Base-by-base conservation (phyloP, 305 asterid genomes). In the Caryopteris hybrid region DNA sequence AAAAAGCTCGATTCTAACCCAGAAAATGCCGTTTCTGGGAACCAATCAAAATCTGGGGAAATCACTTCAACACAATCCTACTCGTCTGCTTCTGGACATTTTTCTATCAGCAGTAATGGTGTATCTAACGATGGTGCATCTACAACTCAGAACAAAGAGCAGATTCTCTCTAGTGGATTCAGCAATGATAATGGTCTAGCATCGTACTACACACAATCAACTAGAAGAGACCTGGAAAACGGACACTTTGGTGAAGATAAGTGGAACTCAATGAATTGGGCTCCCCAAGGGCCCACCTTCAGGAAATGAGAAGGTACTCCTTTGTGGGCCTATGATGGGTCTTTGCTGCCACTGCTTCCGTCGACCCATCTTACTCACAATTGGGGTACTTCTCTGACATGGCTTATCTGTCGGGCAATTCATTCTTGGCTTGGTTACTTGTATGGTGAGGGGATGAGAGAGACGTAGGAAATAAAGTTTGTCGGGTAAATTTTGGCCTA, bases 361-460 rank as follows among this genome's bases (percentile, higher is more conserved):
- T 8, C 3, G 64, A 70, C 47, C 27, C 71, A 6, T 73, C 29
- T 8, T 17, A 6, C 42, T 13, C 42, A n/a, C 18, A 50, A 42
- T 20, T 6, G 61, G 61, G 69, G 33, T 60, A 51, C 63, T 66
- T 63, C 65, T 66, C 60, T 68, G 64, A 70, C 72, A 52, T 68
- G 76, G 76, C 47, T 56, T 39, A 50, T 52, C 73, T 83, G 85
- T 80, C 86, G 66, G 91, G 95, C 95, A 87, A 87, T 87, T 87
- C 95, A 87, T 87, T 89, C 96, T 87, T 89, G 96, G 95, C 96
- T 88, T 85, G 83, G 88, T 86, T 83, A 86, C 92, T 76, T 79
- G 34, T 57, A 38, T 63, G 72, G 55, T 53, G 72, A 22, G n/a
- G 85, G 53, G 72, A 72, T 67, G 80, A n/a, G 68, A 62, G 9